These are phyloP conservation scores for Corchorus capsularis DNA, from an alignment of 345 rosid species.

Conservation along the genomic window DNA sequence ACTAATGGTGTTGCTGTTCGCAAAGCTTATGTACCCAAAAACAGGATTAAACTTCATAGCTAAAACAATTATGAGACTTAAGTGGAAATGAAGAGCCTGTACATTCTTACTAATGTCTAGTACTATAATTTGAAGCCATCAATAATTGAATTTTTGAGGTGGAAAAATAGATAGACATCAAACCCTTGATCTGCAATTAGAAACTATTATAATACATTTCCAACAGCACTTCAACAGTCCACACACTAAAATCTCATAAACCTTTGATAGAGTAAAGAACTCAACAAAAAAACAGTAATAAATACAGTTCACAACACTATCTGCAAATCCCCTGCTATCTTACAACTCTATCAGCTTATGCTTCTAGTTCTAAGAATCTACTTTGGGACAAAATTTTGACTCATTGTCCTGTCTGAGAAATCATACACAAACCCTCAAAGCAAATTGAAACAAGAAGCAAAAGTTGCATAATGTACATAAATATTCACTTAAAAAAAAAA, in stretches of 20 bases:
- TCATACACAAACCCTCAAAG: not conserved
- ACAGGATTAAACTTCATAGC: not conserved
- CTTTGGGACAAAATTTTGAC: not conserved
- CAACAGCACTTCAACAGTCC: not conserved
- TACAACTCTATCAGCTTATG: not conserved
- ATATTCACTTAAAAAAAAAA: not conserved
- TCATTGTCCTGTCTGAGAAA: not conserved
- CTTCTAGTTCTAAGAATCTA: not conserved
- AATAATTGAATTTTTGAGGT: not conserved
- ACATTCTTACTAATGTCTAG: not conserved
- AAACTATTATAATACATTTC: not conserved
- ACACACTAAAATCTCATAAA: not conserved
- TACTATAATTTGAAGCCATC: not conserved
- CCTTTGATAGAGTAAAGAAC: not conserved
- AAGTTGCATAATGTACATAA: not conserved
- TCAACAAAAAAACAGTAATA: not conserved
- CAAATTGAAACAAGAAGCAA: constrained; percentile 5
- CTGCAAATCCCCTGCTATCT: constrained; percentile 12
- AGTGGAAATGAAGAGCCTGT: no score
- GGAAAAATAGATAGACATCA: not conserved
- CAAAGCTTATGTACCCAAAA: no score
- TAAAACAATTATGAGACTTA: no score
- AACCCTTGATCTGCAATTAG: not conserved
- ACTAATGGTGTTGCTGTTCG: no score
- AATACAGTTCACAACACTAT: not conserved